phyloP scores from a whole-genome alignment of 169 alveolate genomes.

The Cryptosporidium parvum region DNA sequence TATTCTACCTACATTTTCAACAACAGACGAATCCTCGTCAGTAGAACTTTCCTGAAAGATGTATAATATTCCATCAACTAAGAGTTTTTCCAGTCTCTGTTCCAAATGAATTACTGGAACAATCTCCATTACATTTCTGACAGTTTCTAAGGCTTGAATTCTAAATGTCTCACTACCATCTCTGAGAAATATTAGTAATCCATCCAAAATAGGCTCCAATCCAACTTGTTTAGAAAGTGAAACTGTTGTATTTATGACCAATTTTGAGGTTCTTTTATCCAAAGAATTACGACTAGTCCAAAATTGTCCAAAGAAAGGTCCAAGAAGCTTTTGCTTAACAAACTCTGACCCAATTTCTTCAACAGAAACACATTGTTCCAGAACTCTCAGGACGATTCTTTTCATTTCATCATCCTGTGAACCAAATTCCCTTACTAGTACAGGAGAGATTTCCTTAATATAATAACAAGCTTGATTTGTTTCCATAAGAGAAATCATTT shows the following conservation, averaged over 20 bases:
- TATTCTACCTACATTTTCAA: slow-evolving; percentile 97
- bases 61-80: slow-evolving; percentile 98
- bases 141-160: slow-evolving; percentile 97
- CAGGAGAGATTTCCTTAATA: slow-evolving; percentile 96
- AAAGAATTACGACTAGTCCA: slow-evolving; percentile 93
- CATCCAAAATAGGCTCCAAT: slow-evolving; percentile 83
- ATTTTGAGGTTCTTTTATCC: slow-evolving; percentile 94
- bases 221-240: slow-evolving; percentile 97
- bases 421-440: slow-evolving; percentile 95
- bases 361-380: slow-evolving; percentile 97
- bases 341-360: slow-evolving; percentile 98
- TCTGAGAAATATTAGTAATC: slow-evolving; percentile 91
- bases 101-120: slow-evolving; percentile 96
- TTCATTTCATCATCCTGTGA: slow-evolving; percentile 99
- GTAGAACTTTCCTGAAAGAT: slow-evolving; percentile 97
- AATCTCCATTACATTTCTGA: slow-evolving; percentile 91
- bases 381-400: slow-evolving; percentile 95
- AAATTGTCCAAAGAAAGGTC: slow-evolving; percentile 95
- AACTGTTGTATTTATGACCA: slow-evolving; percentile 97
- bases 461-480: slow-evolving; percentile 97
- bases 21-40: slow-evolving; percentile 94
- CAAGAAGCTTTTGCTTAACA: slow-evolving; percentile 94
- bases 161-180: slow-evolving; percentile 94
- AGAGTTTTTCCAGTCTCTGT: slow-evolving; percentile 94
- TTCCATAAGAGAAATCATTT: slow-evolving; percentile 98